Evolutionary conservation across 208 protist genomes (phyloP).

Genomic region (Wallacemonas sp.): DNA sequence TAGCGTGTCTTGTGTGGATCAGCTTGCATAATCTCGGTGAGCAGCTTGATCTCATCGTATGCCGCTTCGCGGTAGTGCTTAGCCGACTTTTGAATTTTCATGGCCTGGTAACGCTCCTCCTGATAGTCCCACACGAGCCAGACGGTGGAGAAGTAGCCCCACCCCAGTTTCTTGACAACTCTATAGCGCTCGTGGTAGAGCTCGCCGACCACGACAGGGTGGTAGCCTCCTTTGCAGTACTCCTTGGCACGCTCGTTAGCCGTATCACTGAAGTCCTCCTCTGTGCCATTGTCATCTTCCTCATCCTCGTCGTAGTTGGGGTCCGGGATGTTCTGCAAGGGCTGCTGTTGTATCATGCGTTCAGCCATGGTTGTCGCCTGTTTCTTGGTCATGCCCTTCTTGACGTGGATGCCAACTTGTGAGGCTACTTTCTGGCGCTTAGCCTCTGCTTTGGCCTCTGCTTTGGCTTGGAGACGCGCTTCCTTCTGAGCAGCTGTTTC

Average conservation of each 20-base stretch:
- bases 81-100: conserved; percentile 83
- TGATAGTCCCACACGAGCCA: conserved; percentile 97
- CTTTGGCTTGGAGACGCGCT: conserved; percentile 14
- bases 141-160: conserved; percentile 99
- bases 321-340: conserved; percentile 39
- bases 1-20: conserved; percentile 67
- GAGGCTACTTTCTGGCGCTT: conserved; percentile 33
- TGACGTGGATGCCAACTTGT: conserved; percentile 51
- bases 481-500: conserved; percentile 23
- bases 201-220: conserved; percentile 94
- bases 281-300: conserved; percentile 42
- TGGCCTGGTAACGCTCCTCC: conserved; percentile 89
- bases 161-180: conserved; percentile 96
- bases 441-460: conserved; percentile 28
- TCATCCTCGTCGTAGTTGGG: conserved; percentile 42
- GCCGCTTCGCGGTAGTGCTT: conserved; percentile 82
- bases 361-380: conserved; percentile 58
- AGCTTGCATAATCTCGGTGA: conserved; percentile 80
- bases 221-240: conserved; percentile 96
- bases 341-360: conserved; percentile 23
- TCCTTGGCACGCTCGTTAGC: conserved; percentile 78
- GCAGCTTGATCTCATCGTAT: conserved; percentile 81
- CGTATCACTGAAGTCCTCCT: conserved; percentile 88
- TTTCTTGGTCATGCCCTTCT: conserved; percentile 68
- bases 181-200: conserved; percentile 94